phyloP scores from a whole-genome alignment of 768 basidiomycete genomes.

The Galerina marginata region DNA sequence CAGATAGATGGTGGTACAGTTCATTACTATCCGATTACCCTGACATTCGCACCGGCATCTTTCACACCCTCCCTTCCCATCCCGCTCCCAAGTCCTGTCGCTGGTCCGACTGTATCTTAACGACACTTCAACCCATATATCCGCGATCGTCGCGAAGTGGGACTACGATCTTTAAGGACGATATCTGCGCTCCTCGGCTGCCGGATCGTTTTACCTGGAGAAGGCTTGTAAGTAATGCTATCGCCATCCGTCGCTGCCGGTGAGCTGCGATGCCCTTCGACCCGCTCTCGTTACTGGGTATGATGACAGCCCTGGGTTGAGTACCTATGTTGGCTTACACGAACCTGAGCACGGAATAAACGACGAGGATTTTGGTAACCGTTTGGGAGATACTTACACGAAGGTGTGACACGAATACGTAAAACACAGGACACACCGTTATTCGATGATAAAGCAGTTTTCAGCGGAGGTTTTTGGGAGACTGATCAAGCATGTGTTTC shows the following conservation, averaged over 20 bases:
- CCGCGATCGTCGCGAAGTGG: constrained; percentile 19
- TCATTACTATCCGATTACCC: constrained; percentile 31
- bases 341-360: no score
- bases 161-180: constrained; percentile 26
- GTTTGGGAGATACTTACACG: no score
- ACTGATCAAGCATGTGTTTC: no score
- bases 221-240: constrained; percentile 32
- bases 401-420: no score
- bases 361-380: no score
- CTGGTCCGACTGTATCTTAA: constrained; percentile 31
- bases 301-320: constrained; percentile 39
- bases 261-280: constrained; percentile 45
- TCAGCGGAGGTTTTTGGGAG: no score
- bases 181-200: constrained; percentile 32
- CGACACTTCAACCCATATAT: constrained; percentile 29
- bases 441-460: no score
- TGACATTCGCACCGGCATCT: constrained; percentile 34
- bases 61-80: constrained; percentile 33
- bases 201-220: constrained; percentile 32
- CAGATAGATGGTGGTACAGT: constrained; percentile 41
- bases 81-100: constrained; percentile 31
- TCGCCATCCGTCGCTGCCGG: no score
- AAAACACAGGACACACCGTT: no score
- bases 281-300: constrained; percentile 45
- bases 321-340: constrained; percentile 33